phyloP scores from a whole-genome alignment of 192 early-diverging fungal genomes.

The Podochytrium sp. region DNA sequence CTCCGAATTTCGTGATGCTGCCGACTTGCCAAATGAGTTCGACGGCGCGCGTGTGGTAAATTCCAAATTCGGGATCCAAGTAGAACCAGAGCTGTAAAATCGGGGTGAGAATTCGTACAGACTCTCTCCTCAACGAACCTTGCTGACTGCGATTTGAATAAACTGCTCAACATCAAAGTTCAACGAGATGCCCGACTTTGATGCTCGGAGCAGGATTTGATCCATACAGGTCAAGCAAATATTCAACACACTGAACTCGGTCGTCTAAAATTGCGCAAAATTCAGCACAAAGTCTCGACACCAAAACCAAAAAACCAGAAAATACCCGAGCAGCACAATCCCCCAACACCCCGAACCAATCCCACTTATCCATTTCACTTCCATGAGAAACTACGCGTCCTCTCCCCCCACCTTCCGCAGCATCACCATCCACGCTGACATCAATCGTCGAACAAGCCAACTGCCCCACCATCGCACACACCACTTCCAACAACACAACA shows the following conservation, averaged over 20 bases:
- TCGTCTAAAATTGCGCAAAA: conserved; percentile 1
- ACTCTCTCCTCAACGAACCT: neutral
- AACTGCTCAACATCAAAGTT: conserved; percentile 12
- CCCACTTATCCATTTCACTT: conserved; percentile 18
- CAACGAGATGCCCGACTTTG: neutral
- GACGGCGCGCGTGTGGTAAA: conserved; percentile 64
- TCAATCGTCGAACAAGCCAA: neutral
- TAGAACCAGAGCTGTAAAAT: conserved; percentile 66
- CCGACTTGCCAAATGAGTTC: conserved; percentile 71
- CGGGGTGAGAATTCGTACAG: neutral
- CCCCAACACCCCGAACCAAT: conserved; percentile 7
- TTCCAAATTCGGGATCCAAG: conserved; percentile 50
- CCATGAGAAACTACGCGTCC: too few species aligned
- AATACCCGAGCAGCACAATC: conserved; percentile 5
- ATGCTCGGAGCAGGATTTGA: conserved; percentile 1
- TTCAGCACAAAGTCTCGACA: neutral
- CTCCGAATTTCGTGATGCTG: conserved; percentile 39
- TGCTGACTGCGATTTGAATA: conserved; percentile 17
- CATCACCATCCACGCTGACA: neutral
- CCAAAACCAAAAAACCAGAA: neutral
- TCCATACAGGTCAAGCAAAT: neutral
- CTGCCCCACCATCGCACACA: neutral
- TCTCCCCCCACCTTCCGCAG: too few species aligned
- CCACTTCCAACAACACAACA: neutral
- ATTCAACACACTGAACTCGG: conserved; percentile 21